Evolutionary conservation across 2,329 filamentous ascomycete genomes (phyloP), one percentile per base, ranked within the genome.

Genomic region (Ceratocystiopsis sp.): DNA sequence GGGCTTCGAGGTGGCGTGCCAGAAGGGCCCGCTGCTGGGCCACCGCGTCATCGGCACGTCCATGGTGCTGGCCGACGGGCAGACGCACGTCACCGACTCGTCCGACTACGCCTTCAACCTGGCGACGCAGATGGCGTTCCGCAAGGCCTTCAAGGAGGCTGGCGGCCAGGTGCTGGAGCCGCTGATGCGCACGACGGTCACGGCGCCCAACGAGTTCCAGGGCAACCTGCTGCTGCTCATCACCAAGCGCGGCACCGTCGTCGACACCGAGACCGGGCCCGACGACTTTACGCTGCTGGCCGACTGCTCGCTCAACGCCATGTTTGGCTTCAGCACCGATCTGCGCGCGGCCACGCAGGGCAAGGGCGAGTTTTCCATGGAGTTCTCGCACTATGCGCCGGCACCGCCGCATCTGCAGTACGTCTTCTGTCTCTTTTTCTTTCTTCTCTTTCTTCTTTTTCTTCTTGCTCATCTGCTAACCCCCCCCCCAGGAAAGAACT

Each of bases 301-400:
- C 21, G 91, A 96, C 64, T 94, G 86, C 67, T 87, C 80, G 59
- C 64, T 98, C 59, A 94, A 96, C 61, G 77, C 80, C 59, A 98
- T 98, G 91, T 98, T 98, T 60, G 91, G 91, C 49, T 96, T 98
- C 66, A 87, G 80, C 55, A 84, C 80, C 37, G 84, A 94, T 63
- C 65, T 98, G 52, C 75, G 91, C 53, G 91, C 91, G 14, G 84
- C 87, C 18, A 96, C 87, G 2, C 91, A 98, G 66, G 91, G 91
- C 49, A 98, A 98, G 72, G 91, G 91, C 55, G 91, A 98, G 67
- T 98, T 95, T 59, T 82, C 75, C 55, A 96, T 98, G 91, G 91
- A 98, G 65, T 98, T 98, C 57, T 91, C 83, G 61, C 91, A 96
- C 66, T 98, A 98, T 56, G 78, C 83, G 42, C 71, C 85, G 42